phyloP scores from a whole-genome alignment of 495 filamentous ascomycete genomes.

The Trichoderma asperelloides region DNA sequence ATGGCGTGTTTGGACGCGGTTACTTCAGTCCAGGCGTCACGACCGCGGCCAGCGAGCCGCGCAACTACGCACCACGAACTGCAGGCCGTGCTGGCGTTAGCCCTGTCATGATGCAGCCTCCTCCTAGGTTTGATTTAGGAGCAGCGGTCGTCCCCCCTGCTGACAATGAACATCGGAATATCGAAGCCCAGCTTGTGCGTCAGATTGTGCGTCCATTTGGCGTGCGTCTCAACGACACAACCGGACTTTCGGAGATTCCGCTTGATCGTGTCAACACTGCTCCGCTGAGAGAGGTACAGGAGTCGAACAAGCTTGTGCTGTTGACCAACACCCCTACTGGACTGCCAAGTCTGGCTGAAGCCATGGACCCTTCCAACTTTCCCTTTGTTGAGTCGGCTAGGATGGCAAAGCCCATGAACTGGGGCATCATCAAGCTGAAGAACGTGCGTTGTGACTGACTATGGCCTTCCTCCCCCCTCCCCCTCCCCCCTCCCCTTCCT shows the following conservation, averaged over 20 bases:
- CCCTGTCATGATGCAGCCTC: slow-evolving; percentile 3
- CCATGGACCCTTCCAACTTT: slow-evolving; percentile 26
- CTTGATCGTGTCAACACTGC: background rate
- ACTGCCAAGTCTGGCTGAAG: slow-evolving; percentile 22
- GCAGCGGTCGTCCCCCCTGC: background rate
- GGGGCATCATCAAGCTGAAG: slow-evolving; percentile 26
- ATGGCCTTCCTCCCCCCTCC: background rate
- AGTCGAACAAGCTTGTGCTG: slow-evolving; percentile 22
- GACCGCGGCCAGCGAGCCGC: slow-evolving; percentile 7
- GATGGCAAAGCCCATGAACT: slow-evolving; percentile 10
- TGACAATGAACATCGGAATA: background rate
- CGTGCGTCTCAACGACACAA: background rate
- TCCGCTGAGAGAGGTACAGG: slow-evolving; percentile 12
- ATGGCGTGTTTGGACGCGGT: background rate
- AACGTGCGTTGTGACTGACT: slow-evolving; percentile 23
- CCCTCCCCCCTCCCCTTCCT: background rate
- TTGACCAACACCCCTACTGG: slow-evolving; percentile 17
- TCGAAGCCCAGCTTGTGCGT: background rate
- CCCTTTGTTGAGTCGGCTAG: slow-evolving; percentile 33
- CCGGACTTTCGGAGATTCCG: slow-evolving; percentile 5
- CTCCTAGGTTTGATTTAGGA: slow-evolving; percentile 8
- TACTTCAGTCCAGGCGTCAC: background rate
- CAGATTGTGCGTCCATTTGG: background rate
- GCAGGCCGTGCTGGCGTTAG: background rate
- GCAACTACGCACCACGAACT: slow-evolving; percentile 12